Evolutionary conservation across 2,329 filamentous ascomycete genomes (phyloP), one percentile per base, ranked within the genome.

Genomic region (Pyrenophora graminea): DNA sequence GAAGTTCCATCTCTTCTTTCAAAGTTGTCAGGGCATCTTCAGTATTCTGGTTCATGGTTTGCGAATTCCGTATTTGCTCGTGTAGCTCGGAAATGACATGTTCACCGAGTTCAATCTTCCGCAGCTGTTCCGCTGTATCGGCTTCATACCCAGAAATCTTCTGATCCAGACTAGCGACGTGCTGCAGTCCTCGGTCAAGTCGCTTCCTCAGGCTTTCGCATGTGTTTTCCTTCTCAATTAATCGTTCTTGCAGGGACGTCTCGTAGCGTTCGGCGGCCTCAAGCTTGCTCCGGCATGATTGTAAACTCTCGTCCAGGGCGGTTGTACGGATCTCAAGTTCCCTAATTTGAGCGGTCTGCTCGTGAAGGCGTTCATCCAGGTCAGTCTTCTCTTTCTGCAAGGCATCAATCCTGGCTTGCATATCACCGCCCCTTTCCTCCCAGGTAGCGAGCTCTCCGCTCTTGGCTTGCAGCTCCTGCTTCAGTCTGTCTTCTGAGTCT

Each of bases 371-470:
- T 13, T 63, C 49, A 39, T 66, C 58, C 10, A 72, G 45, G 2
- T 37, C 31, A 15, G 6, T 36, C 34, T 68, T 70, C 9, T 69
- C 64, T 23, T 62, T 51, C 27, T 66, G 59, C 36, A 73, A 40
- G 1, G 32, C 39, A 13, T 56, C 53, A 4, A 73, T 59, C 5
- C 50, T 53, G n/a, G 59, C 49, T 17, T 66, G 51, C 36, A 62
- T 56, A 8, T 61, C 42, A 6, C 44, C 48, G 6, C 37, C 51
- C 27, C 42, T 54, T 12, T 52, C 34, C 40, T 72, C 63, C 23
- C 73, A 54, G 12, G 60, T 42, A 6, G 52, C 51, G n/a, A 74
- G 63, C 49, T 70, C 63, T 9, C 51, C 52, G 37, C 39, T 58
- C 43, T 71, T 71, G 6, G 27, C 33, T 7, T 69, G 56, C 25